Base-by-base conservation (phyloP, 768 basidiomycete species). In the Pulveroboletus sp. region DNA sequence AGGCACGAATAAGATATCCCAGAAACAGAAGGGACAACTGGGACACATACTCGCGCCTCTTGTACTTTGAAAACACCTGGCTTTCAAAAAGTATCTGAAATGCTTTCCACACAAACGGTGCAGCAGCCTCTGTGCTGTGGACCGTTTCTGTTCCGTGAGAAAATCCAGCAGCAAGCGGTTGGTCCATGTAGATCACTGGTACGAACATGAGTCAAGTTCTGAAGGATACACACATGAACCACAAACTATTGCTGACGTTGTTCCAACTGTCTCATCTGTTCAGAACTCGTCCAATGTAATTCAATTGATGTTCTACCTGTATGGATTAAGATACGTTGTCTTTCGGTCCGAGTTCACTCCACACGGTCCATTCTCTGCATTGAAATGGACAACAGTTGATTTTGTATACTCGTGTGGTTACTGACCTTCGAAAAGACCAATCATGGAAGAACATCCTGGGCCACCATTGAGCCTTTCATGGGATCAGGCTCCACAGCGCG, bases 131-230 rank as follows among this genome's bases (percentile, higher is more conserved):
- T 1, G 69, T 74, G 38, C 57, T 71, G 52, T 84, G 81, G 17
- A 81, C 78, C 1, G 73, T 75, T 43, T 78, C 74, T 0, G 62
- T 72, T 14, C 84, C 82, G 47, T 75, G 77, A 1, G 83, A 85
- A 58, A 84, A 84, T 5, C 84, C 82, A 0, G 81, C 76, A 0
- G 81, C 81, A 31, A 85, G 79, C 5, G 83, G 84, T 57, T 85
- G 82, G 60, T 85, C 83, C 25, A 85, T 80, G 59, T 85, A 85
- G 29, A 86, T 79, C 66, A 86, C 83, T 85, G 43, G 1, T 11
- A 5, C n/a, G 10, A 6, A 1, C 42, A 9, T 9, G 46, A 40
- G 41, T 35, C n/a, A n/a, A 23, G 16, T 17, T 7, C 20, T 24
- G 19, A 34, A 29, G 32, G n/a, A 16, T 33, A 27, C 12, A 20